A percentile compares a stretch with the other conserved stretches of the same genome.
These are phyloP conservation scores for Lipomyces yamanashiensis DNA, from an alignment of 805 yeast species.

Conservation along the genomic window DNA sequence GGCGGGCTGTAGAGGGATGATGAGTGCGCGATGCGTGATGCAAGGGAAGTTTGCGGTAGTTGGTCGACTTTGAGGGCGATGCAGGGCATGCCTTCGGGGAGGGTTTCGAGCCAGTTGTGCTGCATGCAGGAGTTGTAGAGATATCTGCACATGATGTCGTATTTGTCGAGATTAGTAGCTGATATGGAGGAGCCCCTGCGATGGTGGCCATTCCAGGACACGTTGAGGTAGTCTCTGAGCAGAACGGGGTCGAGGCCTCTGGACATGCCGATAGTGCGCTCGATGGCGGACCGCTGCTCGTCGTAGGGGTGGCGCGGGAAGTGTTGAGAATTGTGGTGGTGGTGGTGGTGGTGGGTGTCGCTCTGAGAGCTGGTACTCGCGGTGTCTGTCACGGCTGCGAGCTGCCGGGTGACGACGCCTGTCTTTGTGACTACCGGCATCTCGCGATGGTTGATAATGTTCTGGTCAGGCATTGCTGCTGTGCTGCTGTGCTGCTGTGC, in stretches of 20 bases:
- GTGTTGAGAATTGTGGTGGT: no score
- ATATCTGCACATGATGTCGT: slow-evolving; percentile 29
- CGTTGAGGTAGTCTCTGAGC: background rate
- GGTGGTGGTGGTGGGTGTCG: no score
- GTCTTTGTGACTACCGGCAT: slow-evolving; percentile 6
- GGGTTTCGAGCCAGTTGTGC: slow-evolving; percentile 27
- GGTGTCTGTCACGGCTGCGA: background rate
- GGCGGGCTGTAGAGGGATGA: no score
- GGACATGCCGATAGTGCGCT: no score
- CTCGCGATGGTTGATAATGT: slow-evolving; percentile 11
- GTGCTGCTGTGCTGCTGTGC: no score
- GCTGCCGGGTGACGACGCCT: slow-evolving; percentile 14
- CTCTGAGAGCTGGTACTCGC: background rate
- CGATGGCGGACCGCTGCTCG: no score
- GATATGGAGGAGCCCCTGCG: background rate
- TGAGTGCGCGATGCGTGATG: no score
- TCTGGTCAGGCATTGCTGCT: background rate
- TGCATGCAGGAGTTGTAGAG: slow-evolving; percentile 21
- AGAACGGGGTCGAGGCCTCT: background rate
- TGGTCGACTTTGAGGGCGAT: slow-evolving; percentile 21
- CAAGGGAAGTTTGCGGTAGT: no score
- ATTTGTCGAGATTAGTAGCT: slow-evolving; percentile 21
- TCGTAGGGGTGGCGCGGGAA: no score
- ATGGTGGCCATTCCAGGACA: background rate
- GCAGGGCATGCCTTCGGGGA: slow-evolving; percentile 10